Conservation (phyloP, 306 rosid genomes). For the Sechiopsis laciniata region DNA sequence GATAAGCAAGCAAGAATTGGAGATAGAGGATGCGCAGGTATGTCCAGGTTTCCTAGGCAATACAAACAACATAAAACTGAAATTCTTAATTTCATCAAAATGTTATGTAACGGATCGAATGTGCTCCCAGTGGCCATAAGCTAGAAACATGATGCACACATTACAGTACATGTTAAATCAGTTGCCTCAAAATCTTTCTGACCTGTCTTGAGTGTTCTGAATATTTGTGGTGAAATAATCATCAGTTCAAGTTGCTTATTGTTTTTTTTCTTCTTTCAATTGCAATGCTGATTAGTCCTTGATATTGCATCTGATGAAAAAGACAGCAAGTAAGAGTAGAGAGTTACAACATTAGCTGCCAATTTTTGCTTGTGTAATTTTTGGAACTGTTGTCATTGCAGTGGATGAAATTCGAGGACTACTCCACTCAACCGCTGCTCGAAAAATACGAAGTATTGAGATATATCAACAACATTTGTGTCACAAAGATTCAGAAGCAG, state of each 20-base stretch:
- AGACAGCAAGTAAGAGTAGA: neutral
- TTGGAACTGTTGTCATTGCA: slow-evolving; percentile 35
- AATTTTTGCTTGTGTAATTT: neutral
- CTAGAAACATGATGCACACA: neutral
- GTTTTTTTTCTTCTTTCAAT: neutral
- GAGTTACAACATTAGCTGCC: neutral
- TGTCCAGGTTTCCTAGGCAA: neutral
- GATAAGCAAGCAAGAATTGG: slow-evolving; percentile 59
- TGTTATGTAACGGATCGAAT: neutral
- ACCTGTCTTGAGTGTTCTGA: neutral
- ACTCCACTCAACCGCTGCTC: slow-evolving; percentile 47
- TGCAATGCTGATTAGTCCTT: neutral
- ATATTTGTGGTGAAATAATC: neutral
- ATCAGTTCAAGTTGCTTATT: neutral
- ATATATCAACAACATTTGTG: slow-evolving; percentile 38
- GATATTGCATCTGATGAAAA: neutral
- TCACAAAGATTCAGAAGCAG: slow-evolving; percentile 41
- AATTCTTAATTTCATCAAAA: neutral
- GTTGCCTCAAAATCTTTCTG: neutral
- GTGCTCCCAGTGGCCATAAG: neutral
- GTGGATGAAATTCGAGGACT: slow-evolving; percentile 85
- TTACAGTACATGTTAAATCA: neutral
- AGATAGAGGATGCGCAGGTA: slow-evolving; percentile 79
- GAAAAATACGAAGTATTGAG: slow-evolving; percentile 40
- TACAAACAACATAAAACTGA: neutral